Base-by-base conservation (phyloP, 2,329 filamentous ascomycete genomes). In the Apiospora malaysiana region DNA sequence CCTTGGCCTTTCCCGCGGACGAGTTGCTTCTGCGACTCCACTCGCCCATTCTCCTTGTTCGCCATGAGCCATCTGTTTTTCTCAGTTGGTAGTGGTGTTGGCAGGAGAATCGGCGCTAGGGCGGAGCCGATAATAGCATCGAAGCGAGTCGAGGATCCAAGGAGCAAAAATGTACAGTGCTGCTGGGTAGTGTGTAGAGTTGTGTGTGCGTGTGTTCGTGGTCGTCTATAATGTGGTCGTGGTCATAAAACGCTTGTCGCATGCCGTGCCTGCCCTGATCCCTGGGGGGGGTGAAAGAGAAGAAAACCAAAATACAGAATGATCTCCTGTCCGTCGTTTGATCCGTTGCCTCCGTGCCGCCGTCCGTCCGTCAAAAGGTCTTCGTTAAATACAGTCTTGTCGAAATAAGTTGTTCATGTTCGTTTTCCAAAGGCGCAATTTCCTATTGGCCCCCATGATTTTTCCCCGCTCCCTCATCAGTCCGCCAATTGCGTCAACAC, bases 401-500 rank as follows among this genome's bases (percentile, higher is more conserved):
- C 56, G 56, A 63, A 40, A 63, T 37, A 63, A 63, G 56, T 18
- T 37, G 16, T 18, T 63, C 56, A 6, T 63, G 27, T n/a, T n/a
- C 32, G 18, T 40, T 9, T 40, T 63, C 21, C 45, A 2, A n/a
- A n/a, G 45, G 45, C 45, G 45, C 45, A 21, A n/a, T n/a, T 47
- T 21, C 18, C 12, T 47, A 47, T n/a, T 16, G n/a, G 4, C 51
- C 5, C 51, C 51, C 51, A 7, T 46, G 10, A 4, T 21, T 14
- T 10, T 18, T 66, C 16, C 25, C 21, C 32, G 47, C 18, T 10
- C n/a, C 66, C 45, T 71, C 70, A 68, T 79, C 72, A 81, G 46
- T 80, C 82, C 70, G 83, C 84, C 79, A 90, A 83, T 77, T 92
- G 88, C 76, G 90, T 88, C 74, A 98, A 84, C 70, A 97, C 87